Evolutionary conservation across 2,329 filamentous ascomycete genomes (phyloP), one percentile per base, ranked within the genome.

Genomic region (Trichoderma polysporum): DNA sequence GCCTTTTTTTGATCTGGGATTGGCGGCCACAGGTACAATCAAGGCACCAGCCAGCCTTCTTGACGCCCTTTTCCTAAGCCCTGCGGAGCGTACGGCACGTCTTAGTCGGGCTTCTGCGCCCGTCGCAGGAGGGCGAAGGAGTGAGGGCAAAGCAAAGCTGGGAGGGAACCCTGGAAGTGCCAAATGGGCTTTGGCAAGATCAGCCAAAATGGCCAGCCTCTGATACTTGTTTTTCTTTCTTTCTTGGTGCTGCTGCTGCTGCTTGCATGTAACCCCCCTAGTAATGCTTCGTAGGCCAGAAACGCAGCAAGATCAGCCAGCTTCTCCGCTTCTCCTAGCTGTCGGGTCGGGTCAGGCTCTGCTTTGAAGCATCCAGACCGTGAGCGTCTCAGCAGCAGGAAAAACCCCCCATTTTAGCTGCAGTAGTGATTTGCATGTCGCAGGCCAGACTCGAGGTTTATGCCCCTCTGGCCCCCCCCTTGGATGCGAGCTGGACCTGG

Each of bases 361-460:
- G 17, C n/a, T 17, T 19, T 22, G 31, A 13, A 47, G 41, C 29
- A 35, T n/a, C 22, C 47, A 41, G 47, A n/a, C 60, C 31, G 41
- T 50, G 50, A 33, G 39, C 10, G 52, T 56, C 61, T 47, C 31
- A 50, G 53, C 58, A 39, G 31, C 33, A n/a, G 13, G 10, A 9
- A 29, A 19, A 62, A 29, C 9, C 45, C 54, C n/a, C 41, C 41
- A 50, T 62, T 62, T 62, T 62, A 67, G 65, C 65, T 67, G 65
- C 65, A 67, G 64, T 67, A 62, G 58, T 67, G 65, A 67, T 67
- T 49, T 67, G 65, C 65, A 67, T 59, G 56, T 54, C 27, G 57
- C 52, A 27, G 62, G 50, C 27, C 53, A 35, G 29, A 62, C 49
- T 37, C 22, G 49, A 53, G 33, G 50, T 53, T 45, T 45, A 6